Evolutionary conservation across 2,329 filamentous ascomycete genomes (phyloP), one percentile per base, ranked within the genome.

Genomic region (Chaetoscypha palmicola): DNA sequence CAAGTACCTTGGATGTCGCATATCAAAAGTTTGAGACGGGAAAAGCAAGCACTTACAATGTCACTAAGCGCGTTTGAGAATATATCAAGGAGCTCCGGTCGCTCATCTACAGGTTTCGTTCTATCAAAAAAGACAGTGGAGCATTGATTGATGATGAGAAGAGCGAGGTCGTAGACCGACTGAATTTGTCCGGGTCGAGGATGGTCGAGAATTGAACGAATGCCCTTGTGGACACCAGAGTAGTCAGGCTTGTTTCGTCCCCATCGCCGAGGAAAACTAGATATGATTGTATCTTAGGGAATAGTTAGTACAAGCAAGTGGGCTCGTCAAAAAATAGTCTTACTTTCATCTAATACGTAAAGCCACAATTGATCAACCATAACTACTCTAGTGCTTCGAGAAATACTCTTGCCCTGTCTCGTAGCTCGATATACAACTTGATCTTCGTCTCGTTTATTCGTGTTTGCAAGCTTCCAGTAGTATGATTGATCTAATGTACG

Each of bases 341-440:
- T 50, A 51, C 50, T 19, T 24, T 57, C 57, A 35, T 66, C 64
- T 0, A 68, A 46, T 31, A 68, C 59, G 60, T 63, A 68, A 55
- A 68, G 54, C 65, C 65, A 68, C 0, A 68, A 56, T 39, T 68
- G 65, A 28, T 68, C 66, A 2, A 67, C 64, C 66, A 68, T 68
- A 4, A 67, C 43, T 1, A 67, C 43, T 14, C 40, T 21, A 11
- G 46, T 36, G 22, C 26, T 42, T 9, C 28, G 28, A 3, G 34
- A 21, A 19, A 40, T 35, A 16, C 42, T 41, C 36, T 32, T 42
- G 12, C 39, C 44, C 34, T 39, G 23, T 16, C 21, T 36, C 2
- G 45, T 50, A 16, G 41, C 43, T 9, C 48, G 41, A 22, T 34
- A 50, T 1, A 50, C 45, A 0, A 50, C 42, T 30, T 50, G 48